Conservation (phyloP, 192 early-diverging fungal genomes). For the Chytriomyces hyalinus region DNA sequence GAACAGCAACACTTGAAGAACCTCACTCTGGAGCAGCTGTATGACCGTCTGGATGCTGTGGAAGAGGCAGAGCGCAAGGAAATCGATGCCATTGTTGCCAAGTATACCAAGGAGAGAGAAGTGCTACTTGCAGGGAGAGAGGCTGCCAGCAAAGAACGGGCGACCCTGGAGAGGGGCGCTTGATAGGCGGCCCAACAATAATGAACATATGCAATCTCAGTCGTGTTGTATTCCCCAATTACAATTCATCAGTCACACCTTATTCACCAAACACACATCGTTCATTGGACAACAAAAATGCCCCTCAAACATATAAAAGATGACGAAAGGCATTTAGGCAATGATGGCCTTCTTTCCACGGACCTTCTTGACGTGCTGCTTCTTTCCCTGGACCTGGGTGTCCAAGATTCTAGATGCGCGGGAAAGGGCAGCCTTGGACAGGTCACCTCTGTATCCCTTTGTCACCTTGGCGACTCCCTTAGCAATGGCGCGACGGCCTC, state of each 20-base stretch:
- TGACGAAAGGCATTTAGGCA: constrained; percentile 38
- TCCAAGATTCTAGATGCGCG: constrained; percentile 71
- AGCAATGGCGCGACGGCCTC: constrained; percentile 66
- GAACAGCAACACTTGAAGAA: constrained; percentile 24
- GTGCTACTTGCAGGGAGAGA: neutral
- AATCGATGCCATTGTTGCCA: constrained; percentile 10
- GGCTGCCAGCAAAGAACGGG: too few species aligned
- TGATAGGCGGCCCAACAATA: too few species aligned
- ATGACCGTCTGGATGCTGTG: constrained; percentile 16
- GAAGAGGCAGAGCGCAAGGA: constrained; percentile 10
- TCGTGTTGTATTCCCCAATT: too few species aligned
- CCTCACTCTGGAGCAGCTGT: constrained; percentile 16
- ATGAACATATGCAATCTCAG: too few species aligned
- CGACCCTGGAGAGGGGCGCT: too few species aligned
- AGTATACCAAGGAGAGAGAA: constrained; percentile 14
- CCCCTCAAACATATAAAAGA: neutral
- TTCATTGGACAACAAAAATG: neutral
- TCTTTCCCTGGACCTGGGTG: constrained; percentile 65
- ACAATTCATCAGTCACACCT: neutral
- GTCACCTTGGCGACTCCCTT: constrained; percentile 69
- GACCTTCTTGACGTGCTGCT: constrained; percentile 52
- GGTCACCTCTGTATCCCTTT: constrained; percentile 73
- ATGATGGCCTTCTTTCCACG: constrained; percentile 64
- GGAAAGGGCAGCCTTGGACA: constrained; percentile 69
- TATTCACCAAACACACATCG: neutral